These are phyloP conservation scores for Lodderomyces jiufengensis DNA, from an alignment of 1,139 yeast genomes.

Conservation along the genomic window DNA sequence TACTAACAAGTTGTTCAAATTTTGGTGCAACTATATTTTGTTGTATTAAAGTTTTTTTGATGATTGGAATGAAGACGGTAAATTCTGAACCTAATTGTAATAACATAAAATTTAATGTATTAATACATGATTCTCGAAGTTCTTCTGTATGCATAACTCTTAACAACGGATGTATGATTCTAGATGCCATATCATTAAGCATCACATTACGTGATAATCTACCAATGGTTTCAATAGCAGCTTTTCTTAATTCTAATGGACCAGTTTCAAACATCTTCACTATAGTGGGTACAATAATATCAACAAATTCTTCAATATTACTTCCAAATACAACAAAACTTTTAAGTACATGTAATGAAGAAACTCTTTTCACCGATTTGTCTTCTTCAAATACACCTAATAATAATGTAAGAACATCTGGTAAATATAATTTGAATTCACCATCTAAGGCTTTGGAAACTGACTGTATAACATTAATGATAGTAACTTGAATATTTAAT, in stretches of 20 bases:
- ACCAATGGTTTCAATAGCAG: constrained; percentile 84
- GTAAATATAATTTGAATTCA: constrained; percentile 82
- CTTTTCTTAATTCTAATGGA: constrained; percentile 54
- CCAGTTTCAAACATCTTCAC: constrained; percentile 78
- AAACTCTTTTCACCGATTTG: constrained; percentile 56
- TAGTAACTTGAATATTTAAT: constrained; percentile 69
- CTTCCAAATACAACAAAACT: constrained; percentile 88
- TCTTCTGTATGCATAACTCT: constrained; percentile 71
- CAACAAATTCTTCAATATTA: constrained; percentile 84
- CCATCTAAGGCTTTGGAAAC: constrained; percentile 86
- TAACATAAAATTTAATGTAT: constrained; percentile 74
- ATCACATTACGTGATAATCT: constrained; percentile 71
- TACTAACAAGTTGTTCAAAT: constrained; percentile 78
- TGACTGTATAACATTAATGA: constrained; percentile 77
- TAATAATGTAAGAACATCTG: constrained; percentile 72
- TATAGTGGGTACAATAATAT: constrained; percentile 78
- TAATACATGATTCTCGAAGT: constrained; percentile 61
- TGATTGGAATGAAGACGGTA: constrained; percentile 81
- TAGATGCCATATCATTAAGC: constrained; percentile 83
- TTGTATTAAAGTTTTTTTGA: constrained; percentile 64
- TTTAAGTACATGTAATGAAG: constrained; percentile 74
- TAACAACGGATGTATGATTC: constrained; percentile 83
- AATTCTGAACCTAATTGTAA: constrained; percentile 83
- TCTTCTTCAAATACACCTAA: constrained; percentile 79
- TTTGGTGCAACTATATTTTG: constrained; percentile 67